phyloP scores from a whole-genome alignment of 441 rosid genomes.

The Pelargonium exstipulatum region DNA sequence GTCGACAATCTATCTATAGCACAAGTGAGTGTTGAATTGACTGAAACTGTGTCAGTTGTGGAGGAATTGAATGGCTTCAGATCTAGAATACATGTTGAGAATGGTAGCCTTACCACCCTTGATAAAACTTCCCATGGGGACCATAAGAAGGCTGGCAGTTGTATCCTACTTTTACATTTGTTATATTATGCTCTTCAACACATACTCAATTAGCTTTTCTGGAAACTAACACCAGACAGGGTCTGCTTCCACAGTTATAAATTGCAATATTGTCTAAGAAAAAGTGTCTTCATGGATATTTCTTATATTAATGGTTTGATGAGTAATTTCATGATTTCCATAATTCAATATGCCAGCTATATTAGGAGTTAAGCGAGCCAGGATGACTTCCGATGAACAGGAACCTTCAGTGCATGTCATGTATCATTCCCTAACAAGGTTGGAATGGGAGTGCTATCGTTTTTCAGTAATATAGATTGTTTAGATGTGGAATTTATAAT shows the following conservation, averaged over 20 bases:
- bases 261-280: slow-evolving; percentile 6
- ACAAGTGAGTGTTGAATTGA: slow-evolving; percentile 34
- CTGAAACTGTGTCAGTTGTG: slow-evolving; percentile 33
- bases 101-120: slow-evolving; percentile 26
- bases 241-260: slow-evolving; percentile 11
- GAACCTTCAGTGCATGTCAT: slow-evolving; percentile 68
- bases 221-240: slow-evolving; percentile 11
- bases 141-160: slow-evolving; percentile 33
- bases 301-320: slow-evolving; percentile 2
- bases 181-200: slow-evolving; percentile 13
- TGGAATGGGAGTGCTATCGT: slow-evolving; percentile 27
- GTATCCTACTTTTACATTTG: slow-evolving; percentile 49
- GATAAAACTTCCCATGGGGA: slow-evolving; percentile 30
- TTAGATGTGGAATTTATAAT: background rate
- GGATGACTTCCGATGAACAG: slow-evolving; percentile 40
- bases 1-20: slow-evolving; percentile 32
- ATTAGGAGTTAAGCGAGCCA: slow-evolving; percentile 58
- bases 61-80: slow-evolving; percentile 30
- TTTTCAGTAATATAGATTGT: slow-evolving; percentile 10
- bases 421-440: slow-evolving; percentile 75
- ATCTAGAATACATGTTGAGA: slow-evolving; percentile 24
- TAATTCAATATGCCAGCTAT: slow-evolving; percentile 49
- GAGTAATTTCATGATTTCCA: slow-evolving; percentile 34
- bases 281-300: background rate
- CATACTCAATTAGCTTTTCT: background rate